These are phyloP conservation scores for Acer saccharum DNA, from an alignment of 345 rosid genomes.

Conservation along the genomic window DNA sequence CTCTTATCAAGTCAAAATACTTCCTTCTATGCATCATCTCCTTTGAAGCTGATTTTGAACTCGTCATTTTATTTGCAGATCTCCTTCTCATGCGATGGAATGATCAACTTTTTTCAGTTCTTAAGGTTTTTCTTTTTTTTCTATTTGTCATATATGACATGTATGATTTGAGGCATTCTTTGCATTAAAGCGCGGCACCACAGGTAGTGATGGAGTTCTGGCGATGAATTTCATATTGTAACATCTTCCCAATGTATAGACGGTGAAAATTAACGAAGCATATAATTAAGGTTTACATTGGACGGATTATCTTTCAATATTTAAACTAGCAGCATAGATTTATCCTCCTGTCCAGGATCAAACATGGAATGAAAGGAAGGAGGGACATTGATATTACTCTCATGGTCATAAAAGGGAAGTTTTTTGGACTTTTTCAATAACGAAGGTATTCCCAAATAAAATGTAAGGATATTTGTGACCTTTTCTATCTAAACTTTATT, in stretches of 20 bases:
- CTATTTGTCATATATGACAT: neutral
- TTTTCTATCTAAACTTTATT: no score
- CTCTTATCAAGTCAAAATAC: neutral
- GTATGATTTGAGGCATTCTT: slow-evolving; percentile 13
- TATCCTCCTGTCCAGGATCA: no score
- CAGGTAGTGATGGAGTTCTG: slow-evolving; percentile 7
- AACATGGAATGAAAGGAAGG: neutral
- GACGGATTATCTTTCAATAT: no score
- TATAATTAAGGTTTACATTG: neutral
- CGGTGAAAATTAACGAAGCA: slow-evolving; percentile 1
- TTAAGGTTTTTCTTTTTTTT: neutral
- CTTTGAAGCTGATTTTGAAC: neutral
- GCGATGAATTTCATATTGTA: neutral
- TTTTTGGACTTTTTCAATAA: neutral
- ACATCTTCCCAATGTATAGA: neutral
- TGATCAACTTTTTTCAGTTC: slow-evolving; percentile 4
- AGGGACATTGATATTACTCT: no score
- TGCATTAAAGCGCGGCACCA: neutral
- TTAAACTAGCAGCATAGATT: no score
- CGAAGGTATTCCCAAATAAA: neutral
- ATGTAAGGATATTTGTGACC: no score
- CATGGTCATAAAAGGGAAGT: no score
- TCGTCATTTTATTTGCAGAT: slow-evolving; percentile 22
- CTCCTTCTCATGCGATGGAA: slow-evolving; percentile 3
- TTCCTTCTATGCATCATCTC: neutral